phyloP scores from a whole-genome alignment of 169 alveolate genomes.

The Plasmodium adleri region DNA sequence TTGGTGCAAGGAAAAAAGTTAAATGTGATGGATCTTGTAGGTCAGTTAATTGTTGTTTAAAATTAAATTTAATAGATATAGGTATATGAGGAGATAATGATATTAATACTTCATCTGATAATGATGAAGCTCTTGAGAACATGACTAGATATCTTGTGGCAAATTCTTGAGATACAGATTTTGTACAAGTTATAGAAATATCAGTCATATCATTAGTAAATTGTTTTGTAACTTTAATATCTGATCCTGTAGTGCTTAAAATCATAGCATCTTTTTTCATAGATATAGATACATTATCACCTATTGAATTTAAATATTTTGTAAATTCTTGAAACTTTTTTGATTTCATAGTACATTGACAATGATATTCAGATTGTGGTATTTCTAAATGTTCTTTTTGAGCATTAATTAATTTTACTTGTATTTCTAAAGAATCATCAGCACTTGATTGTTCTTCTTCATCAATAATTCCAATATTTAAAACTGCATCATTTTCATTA shows the following conservation, averaged over 20 bases:
- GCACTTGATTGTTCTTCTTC: constrained; percentile 76
- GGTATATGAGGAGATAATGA: constrained; percentile 90
- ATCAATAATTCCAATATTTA: constrained; percentile 65
- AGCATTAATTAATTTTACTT: constrained; percentile 86
- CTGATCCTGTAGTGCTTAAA: constrained; percentile 89
- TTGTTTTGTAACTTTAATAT: constrained; percentile 85
- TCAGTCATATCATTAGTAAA: constrained; percentile 88
- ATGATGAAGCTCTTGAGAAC: constrained; percentile 88
- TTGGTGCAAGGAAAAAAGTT: constrained; percentile 86
- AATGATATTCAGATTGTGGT: constrained; percentile 88
- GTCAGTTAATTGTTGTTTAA: constrained; percentile 62
- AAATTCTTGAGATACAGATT: constrained; percentile 88
- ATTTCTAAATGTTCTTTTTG: constrained; percentile 89
- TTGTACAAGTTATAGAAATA: constrained; percentile 81
- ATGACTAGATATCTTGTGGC: constrained; percentile 88
- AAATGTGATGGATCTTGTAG: constrained; percentile 60
- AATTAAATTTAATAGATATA: constrained; percentile 83
- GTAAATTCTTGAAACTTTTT: constrained; percentile 88
- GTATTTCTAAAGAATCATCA: constrained; percentile 85
- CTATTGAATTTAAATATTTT: constrained; percentile 87
- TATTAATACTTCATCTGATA: constrained; percentile 89
- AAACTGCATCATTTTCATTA: constrained; percentile 80
- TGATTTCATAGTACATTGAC: constrained; percentile 89
- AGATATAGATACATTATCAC: constrained; percentile 88
- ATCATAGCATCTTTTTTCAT: constrained; percentile 87